phyloP scores from a whole-genome alignment of 495 filamentous ascomycete genomes.

The Stereocaulon alpinum region DNA sequence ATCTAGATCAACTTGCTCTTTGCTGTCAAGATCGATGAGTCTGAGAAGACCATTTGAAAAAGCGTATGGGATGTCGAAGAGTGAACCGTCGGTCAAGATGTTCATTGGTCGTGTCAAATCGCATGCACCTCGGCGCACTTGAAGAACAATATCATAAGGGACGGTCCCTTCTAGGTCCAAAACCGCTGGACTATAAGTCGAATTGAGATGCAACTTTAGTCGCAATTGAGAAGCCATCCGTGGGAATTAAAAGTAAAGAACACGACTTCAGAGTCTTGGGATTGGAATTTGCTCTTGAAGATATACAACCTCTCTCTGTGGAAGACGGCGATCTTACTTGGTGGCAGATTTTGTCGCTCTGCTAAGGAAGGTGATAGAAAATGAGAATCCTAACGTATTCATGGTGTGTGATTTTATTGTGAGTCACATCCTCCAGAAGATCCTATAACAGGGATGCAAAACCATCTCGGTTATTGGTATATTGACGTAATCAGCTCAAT shows the following conservation, averaged over 20 bases:
- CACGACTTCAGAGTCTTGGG: background rate
- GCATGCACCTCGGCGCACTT: constrained; percentile 5
- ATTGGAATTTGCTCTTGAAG: background rate
- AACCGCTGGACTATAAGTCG: background rate
- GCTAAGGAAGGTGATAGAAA: too few species aligned
- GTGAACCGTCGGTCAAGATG: background rate
- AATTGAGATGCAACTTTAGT: background rate
- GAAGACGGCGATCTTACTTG: background rate
- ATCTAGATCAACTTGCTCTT: constrained; percentile 3
- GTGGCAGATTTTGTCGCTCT: background rate
- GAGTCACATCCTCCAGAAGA: too few species aligned
- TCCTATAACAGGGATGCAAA: too few species aligned
- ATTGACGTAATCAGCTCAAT: too few species aligned
- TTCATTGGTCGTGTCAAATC: constrained; percentile 3
- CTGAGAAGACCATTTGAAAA: background rate
- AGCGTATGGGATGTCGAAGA: background rate
- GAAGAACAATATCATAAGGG: constrained; percentile 1
- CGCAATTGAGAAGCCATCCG: background rate
- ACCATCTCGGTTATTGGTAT: too few species aligned
- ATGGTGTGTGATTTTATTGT: too few species aligned
- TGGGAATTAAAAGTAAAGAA: background rate
- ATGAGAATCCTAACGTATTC: too few species aligned
- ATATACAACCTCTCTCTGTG: background rate
- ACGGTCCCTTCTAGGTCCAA: constrained; percentile 1
- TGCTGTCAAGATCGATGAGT: background rate